phyloP scores from a whole-genome alignment of 805 yeast genomes.

The Lipomyces anomalus region DNA sequence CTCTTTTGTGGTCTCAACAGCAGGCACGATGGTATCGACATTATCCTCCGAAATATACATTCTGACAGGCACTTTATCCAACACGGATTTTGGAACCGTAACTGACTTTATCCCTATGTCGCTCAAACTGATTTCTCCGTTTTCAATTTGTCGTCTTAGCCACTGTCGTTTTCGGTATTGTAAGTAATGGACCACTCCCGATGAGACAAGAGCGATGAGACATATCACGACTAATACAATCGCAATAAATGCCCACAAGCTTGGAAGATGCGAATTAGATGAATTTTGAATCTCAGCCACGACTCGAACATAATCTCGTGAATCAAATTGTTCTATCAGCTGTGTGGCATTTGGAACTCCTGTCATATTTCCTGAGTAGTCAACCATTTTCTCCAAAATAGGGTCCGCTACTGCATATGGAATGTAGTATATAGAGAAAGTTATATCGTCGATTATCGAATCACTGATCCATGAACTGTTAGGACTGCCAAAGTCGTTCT shows the following conservation, averaged over 20 bases:
- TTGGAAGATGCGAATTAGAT: conserved; percentile 4
- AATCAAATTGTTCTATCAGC: conserved; percentile 11
- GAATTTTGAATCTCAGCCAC: conserved; percentile 13
- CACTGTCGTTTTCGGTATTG: conserved; percentile 14
- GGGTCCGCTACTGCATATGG: conserved; percentile 4
- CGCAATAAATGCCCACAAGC: conserved; percentile 19
- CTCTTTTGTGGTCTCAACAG: neutral
- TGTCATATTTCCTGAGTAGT: conserved; percentile 22
- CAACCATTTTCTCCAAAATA: conserved; percentile 10
- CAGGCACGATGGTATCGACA: neutral
- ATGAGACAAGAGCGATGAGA: neutral
- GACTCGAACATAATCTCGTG: conserved; percentile 23
- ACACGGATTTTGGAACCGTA: conserved; percentile 20
- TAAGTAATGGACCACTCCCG: conserved; percentile 5
- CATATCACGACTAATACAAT: conserved; percentile 17
- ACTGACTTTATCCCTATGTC: conserved; percentile 19
- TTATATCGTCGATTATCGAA: conserved; percentile 1
- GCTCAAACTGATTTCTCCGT: conserved; percentile 20
- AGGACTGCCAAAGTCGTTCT: neutral
- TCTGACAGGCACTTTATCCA: conserved; percentile 16
- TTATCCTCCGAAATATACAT: conserved; percentile 6
- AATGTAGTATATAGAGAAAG: conserved; percentile 18
- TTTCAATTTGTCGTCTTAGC: conserved; percentile 16
- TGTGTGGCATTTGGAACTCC: conserved; percentile 14
- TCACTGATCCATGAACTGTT: conserved; percentile 5